Evolutionary conservation across 2,329 filamentous ascomycete genomes (phyloP), one percentile per base, ranked within the genome.

Genomic region (Phaeosphaeria sp.): DNA sequence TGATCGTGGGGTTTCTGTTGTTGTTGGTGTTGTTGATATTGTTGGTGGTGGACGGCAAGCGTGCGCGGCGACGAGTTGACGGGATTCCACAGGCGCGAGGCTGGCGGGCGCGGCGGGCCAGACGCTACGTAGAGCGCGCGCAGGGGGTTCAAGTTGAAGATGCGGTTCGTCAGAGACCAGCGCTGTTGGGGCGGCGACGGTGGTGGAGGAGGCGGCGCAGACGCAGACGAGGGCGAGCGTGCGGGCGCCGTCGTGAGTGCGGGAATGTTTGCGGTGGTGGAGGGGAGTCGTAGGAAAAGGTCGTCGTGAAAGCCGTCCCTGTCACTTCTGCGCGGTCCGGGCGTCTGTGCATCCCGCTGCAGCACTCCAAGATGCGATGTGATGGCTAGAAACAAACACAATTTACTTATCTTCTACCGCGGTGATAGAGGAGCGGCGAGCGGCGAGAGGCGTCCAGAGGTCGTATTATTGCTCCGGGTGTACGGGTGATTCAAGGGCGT

Each of bases 51-150:
- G 30, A 74, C 57, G 53, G 67, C 69, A 43, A 71, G 62, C 39
- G 66, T 63, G 57, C 84, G 83, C 42, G 85, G 86, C 48, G 86
- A 84, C 75, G 85, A 82, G 70, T 88, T 88, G 68, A 86, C 80
- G 39, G 86, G 86, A 72, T 87, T 87, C 77, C 85, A 86, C 60
- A 88, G 81, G 56, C 84, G 80, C 53, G 84, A 82, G 33, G 82
- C 78, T 53, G 81, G 78, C 30, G 76, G 66, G 51, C 74, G 74
- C 20, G 72, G 74, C 27, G 66, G 66, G 30, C 56, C 59, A 51
- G 60, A n/a, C n/a, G n/a, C n/a, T n/a, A n/a, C 53, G 69, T 59
- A 74, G 57, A 70, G 65, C 46, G 69, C 58, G 51, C 63, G 63
- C 49, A 66, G 62, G 50, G 55, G 53, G 60, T 74, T 68, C 67